phyloP scores from a whole-genome alignment of 345 rosid species.

The Zanthoxylum bungeanum region DNA sequence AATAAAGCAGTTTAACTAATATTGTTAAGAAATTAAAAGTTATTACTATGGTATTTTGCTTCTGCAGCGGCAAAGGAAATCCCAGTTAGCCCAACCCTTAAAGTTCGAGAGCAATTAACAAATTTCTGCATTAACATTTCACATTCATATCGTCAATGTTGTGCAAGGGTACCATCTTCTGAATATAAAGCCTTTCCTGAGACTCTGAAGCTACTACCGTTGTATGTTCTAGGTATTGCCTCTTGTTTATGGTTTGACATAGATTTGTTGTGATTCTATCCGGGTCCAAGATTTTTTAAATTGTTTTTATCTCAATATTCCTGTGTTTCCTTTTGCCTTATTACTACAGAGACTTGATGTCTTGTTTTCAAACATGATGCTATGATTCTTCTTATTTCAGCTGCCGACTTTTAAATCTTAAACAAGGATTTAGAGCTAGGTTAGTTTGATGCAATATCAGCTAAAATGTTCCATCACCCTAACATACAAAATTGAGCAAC shows the following conservation, averaged over 20 bases:
- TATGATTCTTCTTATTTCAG: not conserved
- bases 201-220: slow-evolving; percentile 89
- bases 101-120: slow-evolving; percentile 67
- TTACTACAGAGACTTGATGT: not conserved
- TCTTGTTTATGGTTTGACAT: not conserved
- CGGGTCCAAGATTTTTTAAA: not conserved
- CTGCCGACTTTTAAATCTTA: not conserved
- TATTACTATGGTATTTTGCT: not conserved
- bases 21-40: not conserved
- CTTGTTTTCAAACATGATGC: not conserved
- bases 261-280: not conserved
- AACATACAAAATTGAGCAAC: not conserved
- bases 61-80: slow-evolving; percentile 68
- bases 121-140: slow-evolving; percentile 66
- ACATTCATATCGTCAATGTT: slow-evolving; percentile 77
- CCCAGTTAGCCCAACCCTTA: slow-evolving; percentile 56
- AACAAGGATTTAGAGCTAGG: not conserved
- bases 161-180: slow-evolving; percentile 86
- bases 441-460: not conserved
- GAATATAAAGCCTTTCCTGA: slow-evolving; percentile 86
- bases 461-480: not conserved
- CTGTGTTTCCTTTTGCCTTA: not conserved
- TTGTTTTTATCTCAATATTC: not conserved
- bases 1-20: not conserved
- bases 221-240: slow-evolving; percentile 73